phyloP scores from a whole-genome alignment of 805 yeast species.

The Metschnikowia anglica region DNA sequence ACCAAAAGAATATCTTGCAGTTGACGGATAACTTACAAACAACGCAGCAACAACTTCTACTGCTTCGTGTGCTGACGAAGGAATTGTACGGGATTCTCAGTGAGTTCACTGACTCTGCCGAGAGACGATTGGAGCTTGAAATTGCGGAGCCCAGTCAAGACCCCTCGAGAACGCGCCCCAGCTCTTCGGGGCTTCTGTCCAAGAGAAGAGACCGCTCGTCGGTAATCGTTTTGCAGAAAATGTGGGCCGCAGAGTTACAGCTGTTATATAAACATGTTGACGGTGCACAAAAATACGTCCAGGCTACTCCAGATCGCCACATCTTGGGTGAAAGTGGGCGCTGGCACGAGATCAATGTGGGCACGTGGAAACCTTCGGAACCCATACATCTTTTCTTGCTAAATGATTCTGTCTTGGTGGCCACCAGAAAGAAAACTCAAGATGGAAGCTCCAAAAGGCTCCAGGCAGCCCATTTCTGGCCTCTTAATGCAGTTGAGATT shows the following conservation, averaged over 20 bases:
- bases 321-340: constrained; percentile 74
- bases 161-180: constrained; percentile 11
- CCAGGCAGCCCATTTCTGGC: constrained; percentile 78
- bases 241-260: constrained; percentile 76
- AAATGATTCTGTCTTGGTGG: constrained; percentile 75
- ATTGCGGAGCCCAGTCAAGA: constrained; percentile 23
- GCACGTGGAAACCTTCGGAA: constrained; percentile 77
- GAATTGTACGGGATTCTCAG: constrained; percentile 60
- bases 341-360: constrained; percentile 84
- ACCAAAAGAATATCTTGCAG: constrained; percentile 59
- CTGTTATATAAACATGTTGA: constrained; percentile 78
- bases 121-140: constrained; percentile 51
- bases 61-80: constrained; percentile 56
- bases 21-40: constrained; percentile 58
- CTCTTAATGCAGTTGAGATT: constrained; percentile 59
- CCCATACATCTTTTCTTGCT: constrained; percentile 74
- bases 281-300: constrained; percentile 81
- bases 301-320: constrained; percentile 77
- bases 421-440: constrained; percentile 50
- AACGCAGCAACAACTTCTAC: constrained; percentile 65
- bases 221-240: constrained; percentile 67
- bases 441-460: constrained; percentile 38
- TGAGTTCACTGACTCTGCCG: constrained; percentile 61
- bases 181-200: constrained; percentile 11
- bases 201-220: constrained; percentile 61